Conservation (phyloP, 2,329 filamentous ascomycete genomes). For the Monosporascus sp. region DNA sequence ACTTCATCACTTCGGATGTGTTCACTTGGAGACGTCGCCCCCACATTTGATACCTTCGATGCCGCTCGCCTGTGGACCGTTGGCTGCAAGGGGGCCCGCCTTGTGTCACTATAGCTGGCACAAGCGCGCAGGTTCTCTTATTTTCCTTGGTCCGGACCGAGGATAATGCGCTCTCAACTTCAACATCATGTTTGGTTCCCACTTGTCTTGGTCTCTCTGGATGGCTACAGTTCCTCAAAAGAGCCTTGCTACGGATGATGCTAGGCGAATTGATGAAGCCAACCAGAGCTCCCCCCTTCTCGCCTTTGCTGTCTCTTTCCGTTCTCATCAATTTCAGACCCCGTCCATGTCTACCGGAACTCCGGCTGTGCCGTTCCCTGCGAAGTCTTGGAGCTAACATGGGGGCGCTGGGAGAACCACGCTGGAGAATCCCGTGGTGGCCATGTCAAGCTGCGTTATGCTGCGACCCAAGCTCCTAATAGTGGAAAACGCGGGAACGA, state of each 20-base stretch:
- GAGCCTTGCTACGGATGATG: background rate
- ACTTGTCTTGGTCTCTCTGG: background rate
- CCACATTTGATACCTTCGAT: slow-evolving; percentile 6
- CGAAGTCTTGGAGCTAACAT: background rate
- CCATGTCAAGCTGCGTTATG: background rate
- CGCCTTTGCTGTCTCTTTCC: background rate
- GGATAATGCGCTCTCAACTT: background rate
- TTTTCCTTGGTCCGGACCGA: slow-evolving; percentile 7
- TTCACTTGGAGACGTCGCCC: slow-evolving; percentile 11
- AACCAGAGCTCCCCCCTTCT: background rate
- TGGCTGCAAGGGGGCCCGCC: slow-evolving; percentile 15
- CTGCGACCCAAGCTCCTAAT: background rate
- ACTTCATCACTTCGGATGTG: slow-evolving; percentile 9
- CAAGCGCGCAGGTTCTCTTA: background rate
- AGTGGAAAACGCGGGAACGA: background rate
- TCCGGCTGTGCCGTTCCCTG: background rate
- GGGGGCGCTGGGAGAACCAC: background rate
- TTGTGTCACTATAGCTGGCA: slow-evolving; percentile 8
- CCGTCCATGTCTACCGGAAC: background rate
- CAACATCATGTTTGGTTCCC: background rate
- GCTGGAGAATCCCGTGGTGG: background rate
- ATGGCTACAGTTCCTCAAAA: background rate
- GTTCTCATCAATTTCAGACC: background rate
- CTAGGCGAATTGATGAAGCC: background rate
- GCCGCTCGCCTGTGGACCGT: slow-evolving; percentile 16